phyloP scores from a whole-genome alignment of 1,284 basidiomycete species.

The Cryptococcus maquisensis region DNA sequence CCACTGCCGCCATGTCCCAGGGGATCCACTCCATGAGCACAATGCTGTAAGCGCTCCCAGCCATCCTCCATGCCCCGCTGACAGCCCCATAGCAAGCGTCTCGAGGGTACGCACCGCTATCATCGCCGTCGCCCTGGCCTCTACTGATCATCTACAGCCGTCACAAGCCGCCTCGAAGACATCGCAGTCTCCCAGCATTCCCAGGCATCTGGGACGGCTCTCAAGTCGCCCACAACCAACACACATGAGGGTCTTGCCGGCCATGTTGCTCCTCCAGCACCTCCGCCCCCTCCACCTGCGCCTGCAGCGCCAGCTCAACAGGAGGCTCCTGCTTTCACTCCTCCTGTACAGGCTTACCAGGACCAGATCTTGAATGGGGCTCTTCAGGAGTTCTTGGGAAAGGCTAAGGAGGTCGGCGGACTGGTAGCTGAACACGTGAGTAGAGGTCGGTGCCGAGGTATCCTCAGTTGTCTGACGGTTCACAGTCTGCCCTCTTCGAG shows the following conservation, averaged over 20 bases:
- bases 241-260: conserved; percentile 39
- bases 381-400: conserved; percentile 66
- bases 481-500: conserved; percentile 65
- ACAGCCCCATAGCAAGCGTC: conserved; percentile 48
- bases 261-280: conserved; percentile 30
- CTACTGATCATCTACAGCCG: conserved; percentile 60
- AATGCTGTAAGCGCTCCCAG: conserved; percentile 33
- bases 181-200: conserved; percentile 57
- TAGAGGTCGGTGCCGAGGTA: conserved; percentile 9
- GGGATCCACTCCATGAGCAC: conserved; percentile 44
- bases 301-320: conserved; percentile 43
- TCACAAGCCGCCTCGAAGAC: conserved; percentile 91
- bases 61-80: conserved; percentile 34
- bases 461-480: not conserved
- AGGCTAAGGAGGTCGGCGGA: conserved; percentile 71
- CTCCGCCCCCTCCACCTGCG: conserved; percentile 45
- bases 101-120: conserved; percentile 55
- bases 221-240: conserved; percentile 41
- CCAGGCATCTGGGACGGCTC: conserved; percentile 16
- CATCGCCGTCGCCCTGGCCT: not conserved
- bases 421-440: conserved; percentile 72
- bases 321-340: conserved; percentile 52
- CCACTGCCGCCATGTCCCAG: conserved; percentile 10
- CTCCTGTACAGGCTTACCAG: conserved; percentile 68
- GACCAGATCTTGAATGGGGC: conserved; percentile 66